phyloP scores from a whole-genome alignment of 2,329 filamentous ascomycete species.

The Phyllachora maydis region DNA sequence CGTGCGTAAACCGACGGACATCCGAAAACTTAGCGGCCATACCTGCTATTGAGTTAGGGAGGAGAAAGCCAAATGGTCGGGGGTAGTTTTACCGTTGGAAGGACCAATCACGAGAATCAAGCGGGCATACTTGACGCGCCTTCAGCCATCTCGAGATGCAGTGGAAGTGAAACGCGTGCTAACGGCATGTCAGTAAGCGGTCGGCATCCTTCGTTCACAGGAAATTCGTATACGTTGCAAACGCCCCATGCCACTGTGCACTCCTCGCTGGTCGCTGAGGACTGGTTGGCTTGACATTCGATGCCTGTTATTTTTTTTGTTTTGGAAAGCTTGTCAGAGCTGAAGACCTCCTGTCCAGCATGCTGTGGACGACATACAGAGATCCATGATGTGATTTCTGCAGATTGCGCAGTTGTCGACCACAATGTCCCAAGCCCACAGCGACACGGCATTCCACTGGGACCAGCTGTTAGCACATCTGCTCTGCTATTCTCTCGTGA shows the following conservation, averaged over 20 bases:
- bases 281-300: slow-evolving; percentile 96
- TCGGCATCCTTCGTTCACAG: slow-evolving; percentile 4
- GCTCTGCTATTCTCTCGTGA: no score
- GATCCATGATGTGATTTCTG: slow-evolving; percentile 98
- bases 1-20: no score
- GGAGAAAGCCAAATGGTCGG: no score
- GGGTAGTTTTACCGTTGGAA: no score
- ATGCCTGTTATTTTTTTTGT: no score
- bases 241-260: slow-evolving; percentile 99
- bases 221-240: slow-evolving; percentile 71
- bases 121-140: slow-evolving; percentile 91
- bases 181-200: slow-evolving; percentile 4
- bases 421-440: slow-evolving; percentile 99
- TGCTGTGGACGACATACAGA: slow-evolving; percentile 36
- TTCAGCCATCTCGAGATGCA: slow-evolving; percentile 99
- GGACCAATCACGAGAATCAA: slow-evolving; percentile 98
- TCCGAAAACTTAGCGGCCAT: no score
- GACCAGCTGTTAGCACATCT: no score
- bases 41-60: no score
- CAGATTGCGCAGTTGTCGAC: slow-evolving; percentile 99
- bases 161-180: slow-evolving; percentile 99
- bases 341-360: background rate
- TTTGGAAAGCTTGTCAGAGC: slow-evolving; percentile 3
- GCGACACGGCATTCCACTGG: slow-evolving; percentile 92
- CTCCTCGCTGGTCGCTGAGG: slow-evolving; percentile 89